phyloP scores from a whole-genome alignment of 2,329 filamentous ascomycete species.

The Dactylellina haptotyla region DNA sequence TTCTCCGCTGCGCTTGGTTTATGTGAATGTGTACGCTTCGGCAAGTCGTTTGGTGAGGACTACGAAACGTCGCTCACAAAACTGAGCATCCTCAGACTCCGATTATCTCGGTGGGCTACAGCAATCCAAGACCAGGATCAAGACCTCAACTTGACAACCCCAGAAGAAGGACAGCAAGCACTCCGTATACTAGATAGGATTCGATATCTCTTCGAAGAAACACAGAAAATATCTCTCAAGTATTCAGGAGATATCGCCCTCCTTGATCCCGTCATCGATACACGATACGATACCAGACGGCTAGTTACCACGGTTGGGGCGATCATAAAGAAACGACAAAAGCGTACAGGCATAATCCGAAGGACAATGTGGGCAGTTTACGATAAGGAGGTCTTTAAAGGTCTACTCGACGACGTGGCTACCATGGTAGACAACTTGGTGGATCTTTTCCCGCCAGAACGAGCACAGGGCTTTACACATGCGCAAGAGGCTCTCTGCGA shows the following conservation, averaged over 20 bases:
- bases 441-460: slow-evolving; percentile 4
- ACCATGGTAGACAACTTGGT: slow-evolving; percentile 15
- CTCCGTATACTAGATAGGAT: slow-evolving; percentile 16
- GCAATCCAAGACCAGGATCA: slow-evolving; percentile 7
- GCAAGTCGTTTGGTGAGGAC: slow-evolving; percentile 22
- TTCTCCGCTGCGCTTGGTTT: slow-evolving; percentile 18
- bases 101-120: slow-evolving; percentile 21
- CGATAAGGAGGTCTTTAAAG: slow-evolving; percentile 17
- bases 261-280: slow-evolving; percentile 11
- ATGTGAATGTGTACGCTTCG: slow-evolving; percentile 18
- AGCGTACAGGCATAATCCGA: neutral
- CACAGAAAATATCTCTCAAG: slow-evolving; percentile 4
- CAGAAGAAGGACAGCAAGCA: slow-evolving; percentile 6
- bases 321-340: slow-evolving; percentile 7
- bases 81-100: slow-evolving; percentile 17
- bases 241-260: slow-evolving; percentile 9
- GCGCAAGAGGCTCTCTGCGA: slow-evolving; percentile 10
- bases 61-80: slow-evolving; percentile 18
- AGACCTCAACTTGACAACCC: neutral
- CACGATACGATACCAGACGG: neutral
- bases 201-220: slow-evolving; percentile 9
- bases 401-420: slow-evolving; percentile 16
- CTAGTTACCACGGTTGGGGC: slow-evolving; percentile 3
- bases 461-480: neutral
- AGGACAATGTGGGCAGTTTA: slow-evolving; percentile 26